Evolutionary conservation across 2,329 filamentous ascomycete genomes (phyloP), one percentile per base, ranked within the genome.

Genomic region (Ilyonectria robusta): DNA sequence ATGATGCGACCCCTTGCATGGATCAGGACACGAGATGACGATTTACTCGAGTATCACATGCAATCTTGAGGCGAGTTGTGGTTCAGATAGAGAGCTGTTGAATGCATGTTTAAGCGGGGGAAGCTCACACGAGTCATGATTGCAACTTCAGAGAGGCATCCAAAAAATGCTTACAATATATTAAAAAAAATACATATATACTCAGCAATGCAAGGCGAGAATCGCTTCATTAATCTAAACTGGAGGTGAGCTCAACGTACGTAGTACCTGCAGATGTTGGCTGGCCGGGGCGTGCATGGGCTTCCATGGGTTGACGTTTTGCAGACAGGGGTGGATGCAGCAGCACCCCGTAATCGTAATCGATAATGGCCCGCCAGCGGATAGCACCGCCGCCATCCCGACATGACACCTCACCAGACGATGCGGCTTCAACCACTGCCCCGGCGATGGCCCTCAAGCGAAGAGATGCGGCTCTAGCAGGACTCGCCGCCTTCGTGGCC

Each of bases 401-500:
- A 67, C 69, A 73, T 67, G 67, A 72, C 68, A 70, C 70, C 70
- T 59, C 68, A 56, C 59, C 65, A 70, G 73, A 79, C 72, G 71
- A 81, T 81, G 80, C 75, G 71, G 73, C 69, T 74, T 71, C 70
- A 70, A 71, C 70, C 62, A 74, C 72, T 71, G 75, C 73, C 73
- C 70, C 74, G 79, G 78, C 77, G 81, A 90, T 93, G 92, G 91
- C 89, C 86, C 86, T 94, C 84, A 89, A 89, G 85, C 89, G 89
- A 84, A 90, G 89, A 86, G 88, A 94, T 88, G 86, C 91, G 81
- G 86, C 89, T 79, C 81, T 93, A 81, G 90, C 90, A 80, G 88
- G 87, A 80, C 80, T 92, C 79, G 90, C 87, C 80, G 88, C 86
- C 80, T 94, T 97, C 81, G 85, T 98, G 79, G 92, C 94, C 79